A percentile compares a stretch with the other conserved stretches of the same genome.
Evolutionary conservation across 192 early-diverging fungal genomes (phyloP).

Genomic region (Coemansia aciculifera): DNA sequence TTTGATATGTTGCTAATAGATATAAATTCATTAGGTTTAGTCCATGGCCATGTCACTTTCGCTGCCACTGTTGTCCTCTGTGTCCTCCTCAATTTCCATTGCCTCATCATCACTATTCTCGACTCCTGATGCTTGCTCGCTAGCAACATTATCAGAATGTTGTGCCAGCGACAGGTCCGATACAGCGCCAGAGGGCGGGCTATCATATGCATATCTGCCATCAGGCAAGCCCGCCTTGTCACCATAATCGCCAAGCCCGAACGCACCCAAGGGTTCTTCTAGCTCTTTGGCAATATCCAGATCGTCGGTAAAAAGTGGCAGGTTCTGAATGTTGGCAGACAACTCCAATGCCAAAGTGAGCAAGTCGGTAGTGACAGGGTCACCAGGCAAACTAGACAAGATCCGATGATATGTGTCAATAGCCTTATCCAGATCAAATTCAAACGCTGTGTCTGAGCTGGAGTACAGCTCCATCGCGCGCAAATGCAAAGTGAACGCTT

Average conservation of each 20-base stretch:
- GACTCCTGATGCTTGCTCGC: neutral
- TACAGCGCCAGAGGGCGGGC: constrained; percentile 4
- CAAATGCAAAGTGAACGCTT: constrained; percentile 37
- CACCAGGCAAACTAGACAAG: constrained; percentile 35
- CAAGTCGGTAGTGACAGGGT: constrained; percentile 45
- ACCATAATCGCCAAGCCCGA: neutral
- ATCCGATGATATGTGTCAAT: constrained; percentile 49
- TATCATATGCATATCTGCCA: neutral
- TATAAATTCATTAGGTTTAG: neutral
- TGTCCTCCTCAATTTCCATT: constrained; percentile 56
- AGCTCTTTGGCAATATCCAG: constrained; percentile 12
- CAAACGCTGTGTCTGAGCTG: neutral
- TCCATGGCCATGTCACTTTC: constrained; percentile 52
- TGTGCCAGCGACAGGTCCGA: neutral
- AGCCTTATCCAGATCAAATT: constrained; percentile 28
- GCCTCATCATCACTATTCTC: constrained; percentile 51
- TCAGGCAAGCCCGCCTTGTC: neutral
- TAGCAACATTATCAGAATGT: constrained; percentile 8
- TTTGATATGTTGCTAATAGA: neutral
- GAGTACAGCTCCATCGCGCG: constrained; percentile 23
- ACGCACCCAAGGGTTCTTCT: neutral
- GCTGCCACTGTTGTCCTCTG: constrained; percentile 20
- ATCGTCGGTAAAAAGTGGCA: neutral
- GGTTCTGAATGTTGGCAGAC: constrained; percentile 20
- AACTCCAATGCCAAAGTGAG: constrained; percentile 43